These are phyloP conservation scores for Zizania latifolia DNA, from an alignment of 176 grass and related monocot species.

Conservation along the genomic window DNA sequence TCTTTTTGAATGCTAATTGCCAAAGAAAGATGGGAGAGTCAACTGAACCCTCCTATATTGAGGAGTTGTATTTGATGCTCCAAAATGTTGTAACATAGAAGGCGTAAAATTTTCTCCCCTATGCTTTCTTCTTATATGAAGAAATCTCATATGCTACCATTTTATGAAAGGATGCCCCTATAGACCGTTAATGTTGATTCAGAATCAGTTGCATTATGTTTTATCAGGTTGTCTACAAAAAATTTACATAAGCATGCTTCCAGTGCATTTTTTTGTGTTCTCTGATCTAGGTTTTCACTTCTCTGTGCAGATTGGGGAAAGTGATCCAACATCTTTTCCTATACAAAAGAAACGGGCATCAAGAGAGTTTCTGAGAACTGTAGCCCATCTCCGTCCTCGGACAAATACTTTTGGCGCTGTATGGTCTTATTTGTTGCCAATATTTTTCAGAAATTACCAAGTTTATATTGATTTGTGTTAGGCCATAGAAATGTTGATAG, in stretches of 20 bases:
- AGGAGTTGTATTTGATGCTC: neutral
- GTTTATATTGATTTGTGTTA: conserved; percentile 8
- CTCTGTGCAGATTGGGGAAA: conserved; percentile 81
- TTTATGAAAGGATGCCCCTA: conserved; percentile 1
- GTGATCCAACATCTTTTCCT: conserved; percentile 79
- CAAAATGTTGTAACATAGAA: neutral
- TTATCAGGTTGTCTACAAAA: neutral
- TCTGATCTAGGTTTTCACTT: conserved; percentile 25
- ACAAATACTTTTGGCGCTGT: conserved; percentile 98
- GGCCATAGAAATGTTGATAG: neutral
- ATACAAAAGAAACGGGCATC: conserved; percentile 94
- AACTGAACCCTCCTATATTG: neutral
- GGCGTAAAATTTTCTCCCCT: neutral
- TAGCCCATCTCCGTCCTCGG: conserved; percentile 94
- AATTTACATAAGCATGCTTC: neutral
- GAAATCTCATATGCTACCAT: neutral
- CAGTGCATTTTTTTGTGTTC: neutral
- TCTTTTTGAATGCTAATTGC: conserved; percentile 17
- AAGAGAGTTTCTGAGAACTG: conserved; percentile 87
- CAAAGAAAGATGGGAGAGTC: neutral
- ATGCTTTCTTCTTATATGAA: neutral
- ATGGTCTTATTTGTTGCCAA: conserved; percentile 32
- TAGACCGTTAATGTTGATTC: neutral
- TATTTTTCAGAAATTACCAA: neutral
- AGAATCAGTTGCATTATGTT: neutral